Conservation (phyloP, 2,329 filamentous ascomycete species). For the Cladorrhinum sp. region DNA sequence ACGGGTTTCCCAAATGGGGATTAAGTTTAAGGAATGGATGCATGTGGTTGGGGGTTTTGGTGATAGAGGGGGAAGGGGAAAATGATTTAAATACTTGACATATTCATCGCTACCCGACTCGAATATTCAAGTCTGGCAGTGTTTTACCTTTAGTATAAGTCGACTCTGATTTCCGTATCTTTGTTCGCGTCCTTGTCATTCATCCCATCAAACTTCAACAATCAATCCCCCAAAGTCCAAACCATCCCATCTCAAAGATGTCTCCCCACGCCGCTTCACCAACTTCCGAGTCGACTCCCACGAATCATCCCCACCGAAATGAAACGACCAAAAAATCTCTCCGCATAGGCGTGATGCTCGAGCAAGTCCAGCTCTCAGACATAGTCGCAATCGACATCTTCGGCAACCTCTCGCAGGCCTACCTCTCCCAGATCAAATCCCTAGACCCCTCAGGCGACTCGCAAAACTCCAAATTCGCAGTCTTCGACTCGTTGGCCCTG, state of each 20-base stretch:
- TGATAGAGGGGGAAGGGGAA: no score
- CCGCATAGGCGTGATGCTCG: slow-evolving; percentile 40
- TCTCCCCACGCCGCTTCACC: neutral
- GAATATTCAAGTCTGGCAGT: no score
- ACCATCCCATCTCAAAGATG: neutral
- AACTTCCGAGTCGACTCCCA: no score
- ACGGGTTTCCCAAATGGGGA: neutral
- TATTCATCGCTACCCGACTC: no score
- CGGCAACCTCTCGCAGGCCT: slow-evolving; percentile 34
- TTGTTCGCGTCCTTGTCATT: no score
- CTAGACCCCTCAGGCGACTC: slow-evolving; percentile 15
- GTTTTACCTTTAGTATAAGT: no score
- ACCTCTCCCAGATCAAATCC: slow-evolving; percentile 26
- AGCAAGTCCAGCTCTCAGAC: slow-evolving; percentile 39
- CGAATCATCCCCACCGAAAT: neutral
- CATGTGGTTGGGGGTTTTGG: no score
- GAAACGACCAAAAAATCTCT: slow-evolving; percentile 22
- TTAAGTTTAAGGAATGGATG: no score
- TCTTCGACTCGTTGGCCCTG: slow-evolving; percentile 25
- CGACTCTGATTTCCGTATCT: no score
- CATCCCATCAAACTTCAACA: no score
- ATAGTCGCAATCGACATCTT: slow-evolving; percentile 40
- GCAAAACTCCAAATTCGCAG: slow-evolving; percentile 6
- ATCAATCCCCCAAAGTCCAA: no score
- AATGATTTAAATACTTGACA: no score